These are phyloP conservation scores for Rhododendron simsii DNA, from an alignment of 148 eudicot genomes.

Conservation along the genomic window DNA sequence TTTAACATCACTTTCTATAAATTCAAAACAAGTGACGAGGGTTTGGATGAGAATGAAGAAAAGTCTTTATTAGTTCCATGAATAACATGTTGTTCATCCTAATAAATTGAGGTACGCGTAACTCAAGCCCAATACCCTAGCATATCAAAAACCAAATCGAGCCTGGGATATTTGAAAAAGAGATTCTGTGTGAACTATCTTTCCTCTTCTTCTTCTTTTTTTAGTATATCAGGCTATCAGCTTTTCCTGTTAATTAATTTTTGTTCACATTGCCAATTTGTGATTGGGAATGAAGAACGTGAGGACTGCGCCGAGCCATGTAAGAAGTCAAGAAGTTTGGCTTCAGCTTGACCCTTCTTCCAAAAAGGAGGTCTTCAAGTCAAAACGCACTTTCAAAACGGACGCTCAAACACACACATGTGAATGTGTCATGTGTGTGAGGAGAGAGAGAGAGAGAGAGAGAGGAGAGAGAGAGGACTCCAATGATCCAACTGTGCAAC, in stretches of 20 bases:
- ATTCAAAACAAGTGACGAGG: too few relatives aligned
- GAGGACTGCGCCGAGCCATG: conserved; percentile 1
- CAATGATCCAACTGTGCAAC: too few relatives aligned
- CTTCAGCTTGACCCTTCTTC: not conserved
- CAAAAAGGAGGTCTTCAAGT: not conserved
- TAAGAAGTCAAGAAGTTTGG: not conserved
- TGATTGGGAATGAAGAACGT: not conserved
- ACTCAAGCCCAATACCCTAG: too few relatives aligned
- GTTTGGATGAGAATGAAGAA: too few relatives aligned
- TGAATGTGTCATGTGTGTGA: not conserved
- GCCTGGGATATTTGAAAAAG: not conserved
- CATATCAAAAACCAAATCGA: too few relatives aligned
- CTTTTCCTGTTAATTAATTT: not conserved
- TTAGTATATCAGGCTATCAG: not conserved
- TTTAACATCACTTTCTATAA: too few relatives aligned
- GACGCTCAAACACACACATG: conserved; percentile 5
- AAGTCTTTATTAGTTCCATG: too few relatives aligned
- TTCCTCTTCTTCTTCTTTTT: not conserved
- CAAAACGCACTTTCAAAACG: conserved; percentile 15
- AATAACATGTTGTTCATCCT: too few relatives aligned
- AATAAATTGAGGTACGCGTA: too few relatives aligned
- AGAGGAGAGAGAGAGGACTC: not conserved
- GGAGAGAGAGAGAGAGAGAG: not conserved
- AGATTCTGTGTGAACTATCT: not conserved
- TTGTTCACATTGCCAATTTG: not conserved